Conservation (phyloP, 805 yeast species). For the Kuraishia cidri region DNA sequence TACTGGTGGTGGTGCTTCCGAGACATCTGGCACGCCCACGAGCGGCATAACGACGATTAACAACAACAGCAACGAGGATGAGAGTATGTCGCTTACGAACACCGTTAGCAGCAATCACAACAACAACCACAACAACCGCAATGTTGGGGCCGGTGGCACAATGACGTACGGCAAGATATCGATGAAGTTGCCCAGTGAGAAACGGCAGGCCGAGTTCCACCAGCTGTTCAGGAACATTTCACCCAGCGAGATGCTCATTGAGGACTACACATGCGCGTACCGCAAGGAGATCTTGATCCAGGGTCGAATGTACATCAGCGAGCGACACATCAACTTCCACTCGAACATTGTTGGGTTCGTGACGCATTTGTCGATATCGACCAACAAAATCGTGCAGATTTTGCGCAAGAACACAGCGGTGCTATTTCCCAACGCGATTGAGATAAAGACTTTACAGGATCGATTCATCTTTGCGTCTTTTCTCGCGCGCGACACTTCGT, state of each 20-base stretch:
- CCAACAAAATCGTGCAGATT: slow-evolving; percentile 52
- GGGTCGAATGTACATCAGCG: slow-evolving; percentile 54
- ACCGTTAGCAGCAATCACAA: no score
- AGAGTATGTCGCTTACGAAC: no score
- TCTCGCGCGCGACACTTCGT: slow-evolving; percentile 47
- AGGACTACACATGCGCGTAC: slow-evolving; percentile 57
- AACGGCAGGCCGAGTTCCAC: slow-evolving; percentile 53
- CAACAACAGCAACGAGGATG: no score
- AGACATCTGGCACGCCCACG: no score
- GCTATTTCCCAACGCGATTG: slow-evolving; percentile 62
- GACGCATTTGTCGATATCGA: slow-evolving; percentile 47
- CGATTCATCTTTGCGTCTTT: slow-evolving; percentile 60
- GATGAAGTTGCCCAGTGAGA: slow-evolving; percentile 31
- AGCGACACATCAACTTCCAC: slow-evolving; percentile 48
- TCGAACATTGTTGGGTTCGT: slow-evolving; percentile 64
- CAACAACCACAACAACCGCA: no score
- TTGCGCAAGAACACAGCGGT: slow-evolving; percentile 61
- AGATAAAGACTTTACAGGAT: slow-evolving; percentile 52
- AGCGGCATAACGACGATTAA: no score
- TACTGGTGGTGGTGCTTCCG: no score
- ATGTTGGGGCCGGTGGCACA: no score
- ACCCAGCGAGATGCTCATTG: slow-evolving; percentile 41
- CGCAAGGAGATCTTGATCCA: slow-evolving; percentile 60
- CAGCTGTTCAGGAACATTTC: slow-evolving; percentile 45
- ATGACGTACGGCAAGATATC: no score